Conservation (phyloP, 495 filamentous ascomycete genomes). For the Neurospora pannonica region DNA sequence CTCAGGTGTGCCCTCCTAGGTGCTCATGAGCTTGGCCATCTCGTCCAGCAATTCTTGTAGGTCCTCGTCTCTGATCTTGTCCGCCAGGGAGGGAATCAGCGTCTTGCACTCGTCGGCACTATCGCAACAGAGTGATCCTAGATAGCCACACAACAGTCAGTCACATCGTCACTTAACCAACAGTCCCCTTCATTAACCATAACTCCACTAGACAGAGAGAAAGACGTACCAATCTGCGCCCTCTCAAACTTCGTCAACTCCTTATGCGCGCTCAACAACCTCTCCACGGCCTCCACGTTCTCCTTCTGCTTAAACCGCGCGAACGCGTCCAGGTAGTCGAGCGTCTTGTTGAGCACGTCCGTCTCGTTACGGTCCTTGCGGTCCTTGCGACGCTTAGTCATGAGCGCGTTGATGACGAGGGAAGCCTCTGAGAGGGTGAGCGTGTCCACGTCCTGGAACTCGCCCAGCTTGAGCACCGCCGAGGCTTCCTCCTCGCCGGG, state of each 20-base stretch:
- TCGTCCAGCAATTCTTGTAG: constrained; percentile 82
- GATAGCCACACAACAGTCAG: constrained; percentile 1
- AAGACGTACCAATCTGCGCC: constrained; percentile 74
- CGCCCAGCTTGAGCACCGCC: constrained; percentile 73
- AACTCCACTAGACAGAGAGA: constrained; percentile 4
- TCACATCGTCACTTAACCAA: neutral
- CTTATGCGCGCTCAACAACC: constrained; percentile 62
- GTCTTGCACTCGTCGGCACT: constrained; percentile 92
- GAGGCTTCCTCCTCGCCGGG: constrained; percentile 84
- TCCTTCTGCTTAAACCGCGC: constrained; percentile 91
- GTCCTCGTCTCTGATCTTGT: constrained; percentile 82
- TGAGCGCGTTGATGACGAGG: constrained; percentile 78
- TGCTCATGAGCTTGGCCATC: constrained; percentile 59
- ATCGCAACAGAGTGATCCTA: constrained; percentile 86
- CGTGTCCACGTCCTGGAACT: constrained; percentile 80
- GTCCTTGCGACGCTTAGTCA: constrained; percentile 59
- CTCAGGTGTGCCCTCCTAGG: constrained; percentile 1
- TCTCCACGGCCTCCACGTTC: constrained; percentile 85
- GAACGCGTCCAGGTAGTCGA: constrained; percentile 86
- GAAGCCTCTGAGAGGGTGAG: constrained; percentile 86
- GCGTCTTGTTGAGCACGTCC: constrained; percentile 71
- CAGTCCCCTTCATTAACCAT: too few relatives aligned
- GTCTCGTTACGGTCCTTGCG: constrained; percentile 58
- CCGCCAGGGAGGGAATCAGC: constrained; percentile 77
- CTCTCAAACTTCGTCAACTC: constrained; percentile 86